These are phyloP conservation scores for Melampsora americana DNA, from an alignment of 1,284 basidiomycete genomes.

Conservation along the genomic window DNA sequence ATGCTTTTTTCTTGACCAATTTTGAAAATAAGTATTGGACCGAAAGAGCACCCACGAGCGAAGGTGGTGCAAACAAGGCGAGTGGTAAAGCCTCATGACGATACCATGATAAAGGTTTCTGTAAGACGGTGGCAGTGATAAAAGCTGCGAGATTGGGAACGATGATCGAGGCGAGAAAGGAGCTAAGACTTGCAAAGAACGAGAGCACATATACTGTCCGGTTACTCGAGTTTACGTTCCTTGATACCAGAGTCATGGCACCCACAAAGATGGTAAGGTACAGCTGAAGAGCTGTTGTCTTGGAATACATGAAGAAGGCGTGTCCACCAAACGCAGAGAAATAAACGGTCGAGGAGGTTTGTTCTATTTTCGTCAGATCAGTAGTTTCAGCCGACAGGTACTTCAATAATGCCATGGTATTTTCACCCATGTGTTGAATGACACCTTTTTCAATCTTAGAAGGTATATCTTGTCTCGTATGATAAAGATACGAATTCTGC, in stretches of 20 bases:
- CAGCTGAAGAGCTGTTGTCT: slow-evolving; percentile 66
- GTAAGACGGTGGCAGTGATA: slow-evolving; percentile 66
- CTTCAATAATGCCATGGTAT: slow-evolving; percentile 75
- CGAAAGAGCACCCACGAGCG: slow-evolving; percentile 71
- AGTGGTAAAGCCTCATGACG: slow-evolving; percentile 36
- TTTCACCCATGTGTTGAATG: slow-evolving; percentile 83
- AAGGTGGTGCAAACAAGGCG: slow-evolving; percentile 24
- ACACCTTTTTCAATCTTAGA: slow-evolving; percentile 77
- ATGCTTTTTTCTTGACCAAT: slow-evolving; percentile 67
- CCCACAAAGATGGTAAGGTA: slow-evolving; percentile 60
- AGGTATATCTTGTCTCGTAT: slow-evolving; percentile 80
- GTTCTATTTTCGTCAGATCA: slow-evolving; percentile 64
- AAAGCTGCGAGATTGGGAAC: slow-evolving; percentile 71
- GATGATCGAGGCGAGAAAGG: slow-evolving; percentile 58
- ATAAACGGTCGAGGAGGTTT: slow-evolving; percentile 63
- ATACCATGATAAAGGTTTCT: slow-evolving; percentile 59
- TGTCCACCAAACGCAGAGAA: slow-evolving; percentile 67
- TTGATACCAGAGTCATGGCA: slow-evolving; percentile 44
- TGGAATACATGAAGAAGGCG: slow-evolving; percentile 71
- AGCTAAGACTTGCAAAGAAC: slow-evolving; percentile 47
- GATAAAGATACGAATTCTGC: slow-evolving; percentile 88
- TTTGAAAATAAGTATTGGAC: slow-evolving; percentile 68
- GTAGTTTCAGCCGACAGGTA: slow-evolving; percentile 67
- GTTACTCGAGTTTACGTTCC: slow-evolving; percentile 29
- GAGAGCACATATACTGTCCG: slow-evolving; percentile 46